Evolutionary conservation across 2,329 filamentous ascomycete genomes (phyloP).

Genomic region (Fusarium torulosum): DNA sequence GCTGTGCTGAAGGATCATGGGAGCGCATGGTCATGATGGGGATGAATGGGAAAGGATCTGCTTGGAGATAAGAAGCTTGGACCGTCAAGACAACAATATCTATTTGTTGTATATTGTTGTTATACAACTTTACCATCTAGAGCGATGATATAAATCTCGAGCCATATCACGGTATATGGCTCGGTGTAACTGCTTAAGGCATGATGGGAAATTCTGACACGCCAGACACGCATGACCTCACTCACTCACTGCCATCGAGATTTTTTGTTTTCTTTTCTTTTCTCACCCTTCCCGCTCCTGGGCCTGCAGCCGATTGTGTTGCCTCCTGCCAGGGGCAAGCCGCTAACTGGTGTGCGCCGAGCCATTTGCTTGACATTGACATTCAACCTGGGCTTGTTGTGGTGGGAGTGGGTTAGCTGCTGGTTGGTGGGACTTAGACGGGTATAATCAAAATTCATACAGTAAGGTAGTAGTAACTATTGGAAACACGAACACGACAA

Average conservation of each 20-base stretch:
- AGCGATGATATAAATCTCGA: background rate
- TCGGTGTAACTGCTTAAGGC: no score
- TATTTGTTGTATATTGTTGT: background rate
- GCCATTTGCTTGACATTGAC: constrained; percentile 19
- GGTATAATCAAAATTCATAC: constrained; percentile 36
- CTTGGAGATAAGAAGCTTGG: constrained; percentile 18
- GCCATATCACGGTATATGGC: constrained; percentile 15
- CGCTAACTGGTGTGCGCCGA: constrained; percentile 34
- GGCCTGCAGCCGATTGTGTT: background rate
- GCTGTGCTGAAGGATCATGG: background rate
- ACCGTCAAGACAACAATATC: constrained; percentile 17
- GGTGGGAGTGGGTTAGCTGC: constrained; percentile 33
- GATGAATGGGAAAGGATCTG: background rate
- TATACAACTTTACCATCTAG: background rate
- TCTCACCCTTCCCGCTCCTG: constrained; percentile 15
- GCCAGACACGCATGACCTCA: constrained; percentile 16
- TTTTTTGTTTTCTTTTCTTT: constrained; percentile 16
- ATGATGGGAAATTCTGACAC: no score
- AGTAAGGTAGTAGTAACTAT: constrained; percentile 20
- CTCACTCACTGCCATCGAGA: constrained; percentile 12
- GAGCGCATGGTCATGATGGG: constrained; percentile 34
- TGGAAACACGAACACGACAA: constrained; percentile 43
- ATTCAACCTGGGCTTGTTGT: constrained; percentile 31
- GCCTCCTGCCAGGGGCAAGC: constrained; percentile 39
- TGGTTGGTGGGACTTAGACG: constrained; percentile 42